Base-by-base conservation (phyloP, 768 basidiomycete genomes). In the Boletales sp. region DNA sequence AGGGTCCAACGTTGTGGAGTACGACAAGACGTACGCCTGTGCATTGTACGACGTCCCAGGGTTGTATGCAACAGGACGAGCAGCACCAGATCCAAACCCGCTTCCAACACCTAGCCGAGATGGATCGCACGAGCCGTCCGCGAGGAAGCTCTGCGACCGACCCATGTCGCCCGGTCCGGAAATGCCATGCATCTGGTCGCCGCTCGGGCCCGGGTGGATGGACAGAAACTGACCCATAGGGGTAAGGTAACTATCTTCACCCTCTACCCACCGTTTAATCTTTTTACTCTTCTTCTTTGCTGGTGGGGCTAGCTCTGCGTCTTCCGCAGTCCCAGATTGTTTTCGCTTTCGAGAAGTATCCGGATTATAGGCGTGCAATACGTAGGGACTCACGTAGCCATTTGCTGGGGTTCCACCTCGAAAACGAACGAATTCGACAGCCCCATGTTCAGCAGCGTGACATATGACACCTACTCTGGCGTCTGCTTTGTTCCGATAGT, bases 371-470 rank as follows among this genome's bases (percentile, higher is more conserved):
- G 53, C 44, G 41, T 46, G 31, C 34, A 67, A 21, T 21, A 47
- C 71, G 55, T 73, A 72, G 1, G 71, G 68, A 34, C 63, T 69
- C 19, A 57, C 55, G 50, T 81, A 78, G 13, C 68, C 75, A 21
- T 67, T 57, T 1, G 80, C 77, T 11, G 71, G 62, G 1, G 65
- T 61, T 35, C 60, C 54, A 21, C 82, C 82, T 21, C 64, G 71
- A 58, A 79, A 82, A n/a, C 79, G 76, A 19, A 87, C 61, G 40
- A 83, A 74, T 51, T 87, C 83, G 37, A 87, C 61, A 15, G 73
- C 69, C 10, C 86, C 84, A 53, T 75, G 64, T 53, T 81, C 69
- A 14, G 75, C 78, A 3, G 84, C 86, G 3, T 66, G 64, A 47
- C 71, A 72, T 1, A 75, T 68, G 11, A 78, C 84, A 13, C 81